Evolutionary conservation across 768 basidiomycete species (phyloP).

Genomic region (Psilocybe azurescens): DNA sequence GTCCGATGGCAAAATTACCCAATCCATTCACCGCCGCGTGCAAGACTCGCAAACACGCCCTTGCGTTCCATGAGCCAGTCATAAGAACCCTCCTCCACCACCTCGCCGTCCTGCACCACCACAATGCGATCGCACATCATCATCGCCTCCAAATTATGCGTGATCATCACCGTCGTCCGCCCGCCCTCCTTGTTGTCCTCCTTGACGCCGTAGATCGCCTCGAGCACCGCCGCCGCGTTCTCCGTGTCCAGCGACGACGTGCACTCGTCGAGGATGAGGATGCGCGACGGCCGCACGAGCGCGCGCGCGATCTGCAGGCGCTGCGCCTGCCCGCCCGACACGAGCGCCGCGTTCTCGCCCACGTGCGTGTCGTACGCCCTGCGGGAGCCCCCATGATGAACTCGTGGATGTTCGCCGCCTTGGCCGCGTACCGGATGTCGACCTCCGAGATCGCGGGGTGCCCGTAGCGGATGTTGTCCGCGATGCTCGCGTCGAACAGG

Average conservation of each 20-base stretch:
- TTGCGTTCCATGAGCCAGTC: constrained; percentile 66
- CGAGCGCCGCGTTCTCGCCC: constrained; percentile 89
- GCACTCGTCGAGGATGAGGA: constrained; percentile 93
- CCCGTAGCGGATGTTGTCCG: constrained; percentile 91
- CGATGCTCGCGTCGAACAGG: constrained; percentile 86
- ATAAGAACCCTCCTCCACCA: constrained; percentile 82
- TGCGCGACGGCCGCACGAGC: constrained; percentile 71
- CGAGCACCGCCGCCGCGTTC: constrained; percentile 84
- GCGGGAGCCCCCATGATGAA: constrained; percentile 80
- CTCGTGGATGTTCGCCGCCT: constrained; percentile 82
- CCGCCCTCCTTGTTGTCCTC: constrained; percentile 35
- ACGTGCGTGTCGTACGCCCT: constrained; percentile 88
- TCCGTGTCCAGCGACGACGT: constrained; percentile 89
- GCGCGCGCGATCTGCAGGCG: constrained; percentile 92
- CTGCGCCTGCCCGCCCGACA: constrained; percentile 96
- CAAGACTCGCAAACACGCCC: constrained; percentile 68
- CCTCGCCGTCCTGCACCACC: constrained; percentile 76
- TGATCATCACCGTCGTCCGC: constrained; percentile 89
- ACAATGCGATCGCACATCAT: constrained; percentile 89
- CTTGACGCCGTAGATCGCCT: constrained; percentile 69
- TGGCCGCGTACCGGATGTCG: constrained; percentile 75
- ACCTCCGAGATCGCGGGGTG: constrained; percentile 45
- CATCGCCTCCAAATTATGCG: constrained; percentile 93
- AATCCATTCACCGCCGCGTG: constrained; percentile 72
- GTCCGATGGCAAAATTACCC: constrained; percentile 10